Evolutionary conservation across 306 rosid genomes (phyloP).

Genomic region (Cucurbita moschata): DNA sequence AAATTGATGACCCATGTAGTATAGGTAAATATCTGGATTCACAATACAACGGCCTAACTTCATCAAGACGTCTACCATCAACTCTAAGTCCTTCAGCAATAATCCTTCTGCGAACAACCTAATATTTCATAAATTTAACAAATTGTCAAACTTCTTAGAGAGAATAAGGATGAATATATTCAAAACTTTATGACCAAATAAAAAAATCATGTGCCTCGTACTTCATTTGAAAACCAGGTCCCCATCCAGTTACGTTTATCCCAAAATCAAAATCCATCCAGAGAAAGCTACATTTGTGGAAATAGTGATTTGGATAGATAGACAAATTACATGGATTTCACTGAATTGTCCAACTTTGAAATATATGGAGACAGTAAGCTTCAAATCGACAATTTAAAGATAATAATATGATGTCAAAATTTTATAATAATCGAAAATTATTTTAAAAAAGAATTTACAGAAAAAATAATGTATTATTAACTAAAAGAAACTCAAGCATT

Average conservation of each 20-base stretch:
- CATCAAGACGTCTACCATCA: constrained; percentile 87
- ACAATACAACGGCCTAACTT: constrained; percentile 90
- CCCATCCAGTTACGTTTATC: background rate
- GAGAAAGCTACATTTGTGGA: background rate
- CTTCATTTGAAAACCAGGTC: background rate
- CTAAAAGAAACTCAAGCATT: background rate
- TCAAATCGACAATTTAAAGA: background rate
- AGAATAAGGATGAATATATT: background rate
- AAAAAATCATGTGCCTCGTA: background rate
- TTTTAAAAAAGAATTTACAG: background rate
- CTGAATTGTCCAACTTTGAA: background rate
- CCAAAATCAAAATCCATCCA: background rate
- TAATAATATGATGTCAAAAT: background rate
- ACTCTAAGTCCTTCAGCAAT: constrained; percentile 65
- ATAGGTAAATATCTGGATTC: constrained; percentile 56
- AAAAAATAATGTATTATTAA: background rate
- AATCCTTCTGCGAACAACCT: constrained; percentile 87
- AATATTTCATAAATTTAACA: constrained; percentile 13
- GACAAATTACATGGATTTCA: background rate
- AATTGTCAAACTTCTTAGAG: constrained; percentile 7
- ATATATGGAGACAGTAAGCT: background rate
- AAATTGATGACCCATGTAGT: constrained; percentile 81
- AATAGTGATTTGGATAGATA: background rate
- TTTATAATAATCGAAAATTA: background rate
- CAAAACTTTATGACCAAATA: background rate